These are phyloP conservation scores for Sporisorium graminicola DNA, from an alignment of 1,284 basidiomycete genomes.

Conservation along the genomic window DNA sequence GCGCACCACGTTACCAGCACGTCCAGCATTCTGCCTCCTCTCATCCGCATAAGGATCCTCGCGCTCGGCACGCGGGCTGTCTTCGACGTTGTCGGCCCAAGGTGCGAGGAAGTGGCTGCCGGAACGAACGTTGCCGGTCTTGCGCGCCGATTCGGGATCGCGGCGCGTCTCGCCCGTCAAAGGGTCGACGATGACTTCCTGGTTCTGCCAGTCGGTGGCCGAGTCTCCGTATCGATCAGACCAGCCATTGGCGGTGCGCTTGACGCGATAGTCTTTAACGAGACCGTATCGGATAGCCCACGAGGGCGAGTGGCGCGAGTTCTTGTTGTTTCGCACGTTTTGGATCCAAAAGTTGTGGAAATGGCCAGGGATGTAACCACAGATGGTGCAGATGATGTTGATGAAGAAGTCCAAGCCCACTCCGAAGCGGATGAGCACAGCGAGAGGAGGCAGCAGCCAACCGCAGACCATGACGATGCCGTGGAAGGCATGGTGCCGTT, in stretches of 20 bases:
- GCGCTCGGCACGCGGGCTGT: slow-evolving; percentile 51
- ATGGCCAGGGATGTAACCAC: slow-evolving; percentile 76
- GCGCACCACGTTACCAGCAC: slow-evolving; percentile 26
- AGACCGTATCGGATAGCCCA: slow-evolving; percentile 78
- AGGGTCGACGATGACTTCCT: slow-evolving; percentile 53
- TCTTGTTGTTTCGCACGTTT: slow-evolving; percentile 97
- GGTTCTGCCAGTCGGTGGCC: slow-evolving; percentile 35
- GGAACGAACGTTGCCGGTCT: slow-evolving; percentile 39
- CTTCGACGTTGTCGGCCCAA: slow-evolving; percentile 54
- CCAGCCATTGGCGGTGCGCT: slow-evolving; percentile 53
- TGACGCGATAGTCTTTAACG: slow-evolving; percentile 56
- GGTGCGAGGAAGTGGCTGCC: slow-evolving; percentile 43
- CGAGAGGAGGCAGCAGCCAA: slow-evolving; percentile 70
- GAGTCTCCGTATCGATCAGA: slow-evolving; percentile 51
- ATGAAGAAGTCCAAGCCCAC: slow-evolving; percentile 92
- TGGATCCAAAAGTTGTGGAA: slow-evolving; percentile 88
- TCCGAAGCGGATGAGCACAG: slow-evolving; percentile 93
- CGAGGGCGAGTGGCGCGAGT: slow-evolving; percentile 87
- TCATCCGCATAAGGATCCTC: slow-evolving; percentile 53
- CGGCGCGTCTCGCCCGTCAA: slow-evolving; percentile 52
- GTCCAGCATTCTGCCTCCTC: slow-evolving; percentile 35
- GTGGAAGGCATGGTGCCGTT: slow-evolving; percentile 82
- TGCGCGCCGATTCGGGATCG: slow-evolving; percentile 37
- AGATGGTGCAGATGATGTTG: slow-evolving; percentile 88
- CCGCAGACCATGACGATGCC: slow-evolving; percentile 75